phyloP scores from a whole-genome alignment of 2,329 filamentous ascomycete genomes.

The Fusarium decemcellulare region DNA sequence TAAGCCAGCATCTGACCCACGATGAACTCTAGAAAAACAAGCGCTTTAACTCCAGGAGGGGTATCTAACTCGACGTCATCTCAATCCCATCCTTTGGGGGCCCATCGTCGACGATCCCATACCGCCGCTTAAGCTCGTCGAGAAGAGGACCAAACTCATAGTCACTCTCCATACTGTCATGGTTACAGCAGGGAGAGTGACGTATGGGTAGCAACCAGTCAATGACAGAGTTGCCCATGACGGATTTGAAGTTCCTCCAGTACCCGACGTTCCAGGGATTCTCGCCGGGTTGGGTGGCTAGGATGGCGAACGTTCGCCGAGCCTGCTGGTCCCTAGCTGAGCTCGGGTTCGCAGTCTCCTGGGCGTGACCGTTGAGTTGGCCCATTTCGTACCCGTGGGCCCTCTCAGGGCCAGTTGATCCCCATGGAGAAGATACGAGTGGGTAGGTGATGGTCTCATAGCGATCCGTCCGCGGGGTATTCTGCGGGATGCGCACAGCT shows the following conservation, averaged over 20 bases:
- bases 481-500: conserved; percentile 77
- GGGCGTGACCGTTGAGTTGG: conserved; percentile 14
- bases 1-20: background rate
- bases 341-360: conserved; percentile 30
- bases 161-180: conserved; percentile 75
- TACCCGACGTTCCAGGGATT: conserved; percentile 88
- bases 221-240: conserved; percentile 80
- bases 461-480: conserved; percentile 56
- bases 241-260: conserved; percentile 79
- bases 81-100: conserved; percentile 33
- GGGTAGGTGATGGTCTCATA: conserved; percentile 73
- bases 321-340: conserved; percentile 61
- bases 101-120: conserved; percentile 40
- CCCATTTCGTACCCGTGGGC: conserved; percentile 9
- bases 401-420: conserved; percentile 15
- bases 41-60: conserved; percentile 18
- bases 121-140: conserved; percentile 64
- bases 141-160: conserved; percentile 78
- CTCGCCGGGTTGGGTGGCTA: conserved; percentile 79
- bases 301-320: conserved; percentile 81
- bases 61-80: conserved; percentile 39
- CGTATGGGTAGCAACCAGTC: conserved; percentile 88
- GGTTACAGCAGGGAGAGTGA: conserved; percentile 80
- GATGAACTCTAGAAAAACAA: background rate
- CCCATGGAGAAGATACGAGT: conserved; percentile 51